Evolutionary conservation across 176 grass and related monocot genomes (phyloP).

Genomic region (Pontederia crassipes): DNA sequence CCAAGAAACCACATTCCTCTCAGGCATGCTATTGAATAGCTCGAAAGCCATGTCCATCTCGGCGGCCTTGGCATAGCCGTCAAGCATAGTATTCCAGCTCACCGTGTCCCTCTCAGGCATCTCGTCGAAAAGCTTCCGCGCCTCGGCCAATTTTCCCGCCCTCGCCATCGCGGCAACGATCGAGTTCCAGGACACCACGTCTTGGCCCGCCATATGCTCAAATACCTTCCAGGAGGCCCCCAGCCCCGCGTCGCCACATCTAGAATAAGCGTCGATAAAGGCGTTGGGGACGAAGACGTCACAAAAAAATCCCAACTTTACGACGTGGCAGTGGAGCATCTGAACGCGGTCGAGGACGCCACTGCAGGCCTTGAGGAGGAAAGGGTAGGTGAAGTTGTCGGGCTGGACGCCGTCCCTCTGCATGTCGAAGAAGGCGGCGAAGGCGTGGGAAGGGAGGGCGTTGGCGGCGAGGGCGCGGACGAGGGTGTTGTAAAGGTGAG

Average conservation of each 20-base stretch:
- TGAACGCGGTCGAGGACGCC: slow-evolving; percentile 17
- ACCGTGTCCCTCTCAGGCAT: slow-evolving; percentile 64
- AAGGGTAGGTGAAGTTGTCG: slow-evolving; percentile 54
- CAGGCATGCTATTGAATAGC: slow-evolving; percentile 50
- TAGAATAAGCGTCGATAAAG: slow-evolving; percentile 66
- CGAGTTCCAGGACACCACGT: slow-evolving; percentile 57
- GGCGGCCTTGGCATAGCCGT: slow-evolving; percentile 42
- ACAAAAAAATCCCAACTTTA: slow-evolving; percentile 40
- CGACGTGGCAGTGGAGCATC: slow-evolving; percentile 38
- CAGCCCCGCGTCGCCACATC: slow-evolving; percentile 11
- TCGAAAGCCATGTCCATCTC: slow-evolving; percentile 39
- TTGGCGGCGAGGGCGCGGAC: slow-evolving; percentile 53
- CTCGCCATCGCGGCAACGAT: slow-evolving; percentile 34
- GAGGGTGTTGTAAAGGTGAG: slow-evolving; percentile 45
- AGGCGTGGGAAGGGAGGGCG: slow-evolving; percentile 26
- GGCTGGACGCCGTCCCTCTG: slow-evolving; percentile 24
- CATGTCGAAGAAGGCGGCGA: slow-evolving; percentile 39
- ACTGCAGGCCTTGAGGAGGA: slow-evolving; percentile 49
- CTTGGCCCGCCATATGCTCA: slow-evolving; percentile 30
- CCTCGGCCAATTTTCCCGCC: slow-evolving; percentile 25
- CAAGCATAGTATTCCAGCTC: slow-evolving; percentile 66
- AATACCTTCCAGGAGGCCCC: slow-evolving; percentile 32
- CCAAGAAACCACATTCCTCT: slow-evolving; percentile 71
- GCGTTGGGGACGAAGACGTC: slow-evolving; percentile 62
- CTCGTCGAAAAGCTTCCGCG: slow-evolving; percentile 43